Evolutionary conservation across 768 basidiomycete genomes (phyloP).

Genomic region (Agrocybe chaxingu): DNA sequence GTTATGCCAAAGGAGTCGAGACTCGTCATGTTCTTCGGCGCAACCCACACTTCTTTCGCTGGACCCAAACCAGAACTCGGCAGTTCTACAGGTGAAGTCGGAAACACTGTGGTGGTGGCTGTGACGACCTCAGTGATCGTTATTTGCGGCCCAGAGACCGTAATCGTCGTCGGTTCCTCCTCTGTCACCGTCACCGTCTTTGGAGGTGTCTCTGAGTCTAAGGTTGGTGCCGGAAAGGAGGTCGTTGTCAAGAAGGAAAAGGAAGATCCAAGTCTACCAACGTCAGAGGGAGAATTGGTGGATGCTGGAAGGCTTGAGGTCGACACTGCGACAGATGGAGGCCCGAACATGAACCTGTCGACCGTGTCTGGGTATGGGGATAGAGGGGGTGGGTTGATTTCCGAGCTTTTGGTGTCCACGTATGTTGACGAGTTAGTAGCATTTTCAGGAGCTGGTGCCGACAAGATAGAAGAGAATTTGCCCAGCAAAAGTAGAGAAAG

Average conservation of each 20-base stretch:
- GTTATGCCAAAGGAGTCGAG: conserved; percentile 59
- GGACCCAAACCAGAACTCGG: conserved; percentile 2
- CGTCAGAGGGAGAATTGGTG: not conserved
- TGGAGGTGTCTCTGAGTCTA: not conserved
- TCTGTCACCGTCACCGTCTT: conserved; percentile 14
- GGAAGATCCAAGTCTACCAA: conserved; percentile 7
- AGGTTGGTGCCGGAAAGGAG: not conserved
- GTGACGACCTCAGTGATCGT: conserved; percentile 24
- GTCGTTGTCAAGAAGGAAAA: conserved; percentile 11
- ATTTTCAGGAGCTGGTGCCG: conserved; percentile 1
- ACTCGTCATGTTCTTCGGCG: conserved; percentile 52
- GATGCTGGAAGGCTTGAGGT: not conserved
- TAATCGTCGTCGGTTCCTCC: conserved; percentile 16
- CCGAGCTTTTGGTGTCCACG: too few relatives aligned
- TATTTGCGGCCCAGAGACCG: conserved; percentile 10
- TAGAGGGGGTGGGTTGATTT: too few relatives aligned
- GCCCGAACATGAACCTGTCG: too few relatives aligned
- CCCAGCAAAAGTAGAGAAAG: not conserved
- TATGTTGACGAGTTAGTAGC: not conserved
- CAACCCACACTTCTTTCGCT: conserved; percentile 41
- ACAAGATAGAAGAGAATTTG: not conserved
- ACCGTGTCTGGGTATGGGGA: too few relatives aligned
- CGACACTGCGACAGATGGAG: not conserved
- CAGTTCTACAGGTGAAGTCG: conserved; percentile 4
- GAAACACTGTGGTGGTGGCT: conserved; percentile 14